These are phyloP conservation scores for Cladorrhinum samala DNA, from an alignment of 495 filamentous ascomycete genomes.

Conservation along the genomic window DNA sequence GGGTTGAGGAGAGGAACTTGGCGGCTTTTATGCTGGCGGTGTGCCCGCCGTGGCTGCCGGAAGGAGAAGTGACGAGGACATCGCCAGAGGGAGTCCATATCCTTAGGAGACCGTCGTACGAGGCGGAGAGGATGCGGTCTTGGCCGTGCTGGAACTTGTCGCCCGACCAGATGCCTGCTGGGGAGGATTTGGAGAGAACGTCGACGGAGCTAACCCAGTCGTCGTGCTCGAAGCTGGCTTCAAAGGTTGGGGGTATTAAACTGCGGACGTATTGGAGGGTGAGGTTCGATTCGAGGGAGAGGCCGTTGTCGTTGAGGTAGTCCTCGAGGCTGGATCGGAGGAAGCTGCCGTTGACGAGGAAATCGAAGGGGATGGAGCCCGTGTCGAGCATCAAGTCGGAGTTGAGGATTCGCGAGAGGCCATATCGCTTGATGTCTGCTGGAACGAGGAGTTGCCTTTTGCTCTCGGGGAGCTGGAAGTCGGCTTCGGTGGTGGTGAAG, in stretches of 20 bases:
- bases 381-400: conserved; percentile 70
- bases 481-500: conserved; percentile 51
- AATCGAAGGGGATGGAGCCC: conserved; percentile 88
- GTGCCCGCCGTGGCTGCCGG: conserved; percentile 61
- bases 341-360: conserved; percentile 87
- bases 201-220: conserved; percentile 97
- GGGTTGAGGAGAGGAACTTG: conserved; percentile 68
- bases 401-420: conserved; percentile 87
- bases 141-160: conserved; percentile 36
- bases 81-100: conserved; percentile 86
- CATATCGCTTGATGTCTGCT: conserved; percentile 79
- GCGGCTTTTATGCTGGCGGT: conserved; percentile 68
- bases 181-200: conserved; percentile 62
- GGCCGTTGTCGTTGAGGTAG: conserved; percentile 76
- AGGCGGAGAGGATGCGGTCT: conserved; percentile 72
- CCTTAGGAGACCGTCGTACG: conserved; percentile 80
- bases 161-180: conserved; percentile 51
- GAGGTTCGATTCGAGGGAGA: conserved; percentile 79
- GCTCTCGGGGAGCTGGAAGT: conserved; percentile 51
- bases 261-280: conserved; percentile 90
- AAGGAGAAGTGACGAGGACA: conserved; percentile 61
- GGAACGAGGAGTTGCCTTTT: conserved; percentile 50
- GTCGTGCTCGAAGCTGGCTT: conserved; percentile 87
- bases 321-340: conserved; percentile 83
- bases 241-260: conserved; percentile 76